Conservation (phyloP, 1,284 basidiomycete genomes). For the Vanrija sp. region DNA sequence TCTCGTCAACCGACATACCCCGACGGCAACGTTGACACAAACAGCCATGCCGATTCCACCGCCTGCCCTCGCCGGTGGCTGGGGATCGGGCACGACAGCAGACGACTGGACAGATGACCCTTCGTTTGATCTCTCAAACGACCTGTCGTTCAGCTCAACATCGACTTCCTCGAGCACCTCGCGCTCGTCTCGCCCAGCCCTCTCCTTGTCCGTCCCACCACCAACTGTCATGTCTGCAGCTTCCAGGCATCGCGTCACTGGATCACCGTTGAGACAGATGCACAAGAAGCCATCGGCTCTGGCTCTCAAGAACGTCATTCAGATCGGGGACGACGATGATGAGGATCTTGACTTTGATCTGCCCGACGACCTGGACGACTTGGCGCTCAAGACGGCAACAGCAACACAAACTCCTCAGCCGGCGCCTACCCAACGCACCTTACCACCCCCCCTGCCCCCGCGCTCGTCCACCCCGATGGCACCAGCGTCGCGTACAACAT, state of each 20-base stretch:
- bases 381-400: not conserved
- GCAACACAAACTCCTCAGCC: not conserved
- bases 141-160: slow-evolving; percentile 18
- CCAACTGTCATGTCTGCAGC: no score
- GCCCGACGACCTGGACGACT: slow-evolving; percentile 16
- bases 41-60: slow-evolving; percentile 23
- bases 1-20: not conserved
- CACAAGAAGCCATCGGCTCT: slow-evolving; percentile 9
- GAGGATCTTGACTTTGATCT: slow-evolving; percentile 25
- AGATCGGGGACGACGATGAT: slow-evolving; percentile 18
- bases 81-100: slow-evolving; percentile 21
- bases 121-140: slow-evolving; percentile 33
- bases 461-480: slow-evolving; percentile 1
- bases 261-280: slow-evolving; percentile 29
- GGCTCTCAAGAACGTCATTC: not conserved
- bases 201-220: slow-evolving; percentile 1
- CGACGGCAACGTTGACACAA: not conserved
- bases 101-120: slow-evolving; percentile 44
- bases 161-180: slow-evolving; percentile 19
- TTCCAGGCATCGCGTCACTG: slow-evolving; percentile 6
- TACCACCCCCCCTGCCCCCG: not conserved
- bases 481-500: not conserved
- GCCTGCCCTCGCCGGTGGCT: slow-evolving; percentile 4
- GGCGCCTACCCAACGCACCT: no score
- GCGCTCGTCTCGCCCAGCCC: slow-evolving; percentile 15